phyloP scores from a whole-genome alignment of 2,329 filamentous ascomycete species.

The Diaporthe sp. region DNA sequence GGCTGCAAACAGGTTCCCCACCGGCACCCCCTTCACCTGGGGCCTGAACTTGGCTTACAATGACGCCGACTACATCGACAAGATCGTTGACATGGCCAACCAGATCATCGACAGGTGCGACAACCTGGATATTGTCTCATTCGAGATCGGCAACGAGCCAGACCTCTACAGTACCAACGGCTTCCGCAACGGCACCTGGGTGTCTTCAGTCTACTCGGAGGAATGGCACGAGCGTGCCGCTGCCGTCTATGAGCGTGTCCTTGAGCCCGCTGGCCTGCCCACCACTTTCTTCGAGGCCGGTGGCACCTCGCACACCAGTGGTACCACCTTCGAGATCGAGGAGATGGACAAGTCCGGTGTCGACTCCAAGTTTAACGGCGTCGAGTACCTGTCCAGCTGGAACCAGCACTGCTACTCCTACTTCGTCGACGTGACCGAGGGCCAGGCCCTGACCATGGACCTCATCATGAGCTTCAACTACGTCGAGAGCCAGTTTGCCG shows the following conservation, averaged over 20 bases:
- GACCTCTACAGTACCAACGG: constrained; percentile 54
- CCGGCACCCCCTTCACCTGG: constrained; percentile 62
- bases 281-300: constrained; percentile 63
- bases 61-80: constrained; percentile 57
- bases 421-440: constrained; percentile 60
- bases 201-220: constrained; percentile 57
- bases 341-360: constrained; percentile 55
- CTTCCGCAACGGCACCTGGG: constrained; percentile 59
- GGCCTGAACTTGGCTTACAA: constrained; percentile 64
- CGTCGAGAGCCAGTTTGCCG: constrained; percentile 61
- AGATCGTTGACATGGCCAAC: constrained; percentile 56
- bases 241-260: constrained; percentile 58
- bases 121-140: constrained; percentile 47
- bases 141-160: constrained; percentile 51
- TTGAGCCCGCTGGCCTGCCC: constrained; percentile 55
- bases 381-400: constrained; percentile 52
- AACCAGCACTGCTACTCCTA: constrained; percentile 69
- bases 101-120: constrained; percentile 44
- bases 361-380: constrained; percentile 49
- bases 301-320: constrained; percentile 63
- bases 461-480: constrained; percentile 59
- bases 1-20: constrained; percentile 62
- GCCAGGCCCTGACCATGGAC: constrained; percentile 57
- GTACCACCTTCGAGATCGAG: constrained; percentile 61
- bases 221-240: constrained; percentile 61